phyloP scores from a whole-genome alignment of 1,284 basidiomycete genomes.

The Malassezia restricta region DNA sequence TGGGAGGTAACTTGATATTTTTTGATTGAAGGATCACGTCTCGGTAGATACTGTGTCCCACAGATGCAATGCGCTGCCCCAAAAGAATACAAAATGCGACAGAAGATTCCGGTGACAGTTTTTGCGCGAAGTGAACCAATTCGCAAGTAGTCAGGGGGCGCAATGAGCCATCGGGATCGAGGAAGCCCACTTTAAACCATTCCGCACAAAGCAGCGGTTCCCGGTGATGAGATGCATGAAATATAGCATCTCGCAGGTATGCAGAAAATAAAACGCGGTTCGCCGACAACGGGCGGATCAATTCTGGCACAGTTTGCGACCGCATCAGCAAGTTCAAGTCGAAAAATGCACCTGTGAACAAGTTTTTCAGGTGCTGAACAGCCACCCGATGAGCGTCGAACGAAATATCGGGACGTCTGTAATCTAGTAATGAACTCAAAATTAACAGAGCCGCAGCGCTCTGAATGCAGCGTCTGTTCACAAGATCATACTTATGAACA shows the following conservation, averaged over 20 bases:
- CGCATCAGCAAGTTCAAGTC: background rate
- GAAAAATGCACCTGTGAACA: background rate
- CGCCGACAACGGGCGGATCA: background rate
- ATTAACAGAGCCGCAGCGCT: constrained; percentile 24
- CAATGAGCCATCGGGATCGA: background rate
- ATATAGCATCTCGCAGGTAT: constrained; percentile 8
- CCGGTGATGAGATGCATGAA: constrained; percentile 1
- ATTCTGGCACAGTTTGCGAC: background rate
- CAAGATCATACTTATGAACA: constrained; percentile 35
- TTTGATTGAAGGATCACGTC: background rate
- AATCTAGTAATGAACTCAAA: constrained; percentile 29
- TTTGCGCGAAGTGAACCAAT: background rate
- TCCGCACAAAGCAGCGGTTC: background rate
- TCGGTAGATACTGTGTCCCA: constrained; percentile 3
- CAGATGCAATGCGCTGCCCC: background rate
- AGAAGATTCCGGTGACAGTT: background rate
- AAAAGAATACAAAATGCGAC: background rate
- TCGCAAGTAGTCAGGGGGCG: background rate
- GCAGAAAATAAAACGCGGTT: background rate
- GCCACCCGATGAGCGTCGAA: constrained; percentile 6
- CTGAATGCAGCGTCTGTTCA: constrained; percentile 29
- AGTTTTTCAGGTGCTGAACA: background rate
- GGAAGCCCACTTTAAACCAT: constrained; percentile 1
- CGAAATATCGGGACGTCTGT: constrained; percentile 8
- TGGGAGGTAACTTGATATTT: background rate